Base-by-base conservation (phyloP, 129 eudicot species). In the Lactuca sativa region DNA sequence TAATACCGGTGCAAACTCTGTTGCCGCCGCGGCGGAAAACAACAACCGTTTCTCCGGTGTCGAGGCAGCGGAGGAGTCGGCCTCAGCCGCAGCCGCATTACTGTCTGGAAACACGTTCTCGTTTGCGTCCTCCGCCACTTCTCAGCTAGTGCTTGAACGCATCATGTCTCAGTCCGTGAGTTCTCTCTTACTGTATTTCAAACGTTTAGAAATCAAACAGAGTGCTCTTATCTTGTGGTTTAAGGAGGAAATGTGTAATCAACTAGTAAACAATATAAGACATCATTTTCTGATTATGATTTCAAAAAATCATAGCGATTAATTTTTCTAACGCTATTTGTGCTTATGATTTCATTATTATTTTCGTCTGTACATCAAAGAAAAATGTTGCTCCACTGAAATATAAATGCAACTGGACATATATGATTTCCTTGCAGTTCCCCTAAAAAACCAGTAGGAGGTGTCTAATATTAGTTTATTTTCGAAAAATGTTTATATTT, bases 101-200 rank as follows among this genome's bases (percentile, higher is more conserved):
- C 83, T 84, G 32, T 74, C 95, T 2, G 96, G 98, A 25, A 89
- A 87, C 74, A 87, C 97, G 10, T 93, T 93, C 66, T 85, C 98
- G 5, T 93, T 93, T 59, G 98, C 98, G 77, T 89, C 97, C 8
- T 89, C 98, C 12, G 88, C 95, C 0, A 89, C 98, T 58, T 93
- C 98, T 12, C 98, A 93, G 33, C 92, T 93, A 17, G 91, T 93
- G 59, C 92, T 93, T 41, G 98, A 93, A 82, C 90, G 97, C 18
- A 93, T 93, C 71, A 93, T 93, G 98, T 87, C 92, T 74, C 98
- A 93, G 41, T 86, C 98, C 9, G 98, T 92, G 63, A 67, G 96
- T 71, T 30, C 11, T 7, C 11, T 7, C 12, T 34, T 49, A 38
- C 40, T 69, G 3, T 18, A 40, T 2, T 7, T 66, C 16, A 56